Evolutionary conservation across 2,329 filamentous ascomycete genomes (phyloP).

Genomic region (Tolypocladium cylindrosporum): DNA sequence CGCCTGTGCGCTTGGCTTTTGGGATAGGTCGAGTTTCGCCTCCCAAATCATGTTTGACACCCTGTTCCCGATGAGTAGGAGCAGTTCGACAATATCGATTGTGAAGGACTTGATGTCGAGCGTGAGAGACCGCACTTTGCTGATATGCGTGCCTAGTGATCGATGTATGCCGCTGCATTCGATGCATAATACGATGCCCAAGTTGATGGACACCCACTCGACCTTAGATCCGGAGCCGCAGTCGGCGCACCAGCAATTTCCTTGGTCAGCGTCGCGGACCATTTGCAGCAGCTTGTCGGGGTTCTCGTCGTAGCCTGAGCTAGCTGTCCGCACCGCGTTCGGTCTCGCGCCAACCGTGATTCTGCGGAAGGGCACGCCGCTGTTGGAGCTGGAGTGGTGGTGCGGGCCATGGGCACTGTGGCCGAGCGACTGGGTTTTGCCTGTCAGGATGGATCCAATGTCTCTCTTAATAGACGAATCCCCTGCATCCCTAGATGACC

Average conservation of each 20-base stretch:
- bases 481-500: slow-evolving; percentile 22
- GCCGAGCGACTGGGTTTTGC: slow-evolving; percentile 69
- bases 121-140: slow-evolving; percentile 90
- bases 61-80: slow-evolving; percentile 84
- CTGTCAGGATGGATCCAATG: slow-evolving; percentile 85
- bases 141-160: slow-evolving; percentile 93
- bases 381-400: slow-evolving; percentile 32
- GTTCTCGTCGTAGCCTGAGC: slow-evolving; percentile 68
- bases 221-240: slow-evolving; percentile 87
- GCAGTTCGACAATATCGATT: slow-evolving; percentile 88
- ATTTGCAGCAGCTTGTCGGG: slow-evolving; percentile 79
- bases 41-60: slow-evolving; percentile 98
- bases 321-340: slow-evolving; percentile 55
- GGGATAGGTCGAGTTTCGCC: slow-evolving; percentile 61
- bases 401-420: slow-evolving; percentile 42
- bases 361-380: slow-evolving; percentile 61
- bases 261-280: slow-evolving; percentile 81
- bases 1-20: slow-evolving; percentile 68
- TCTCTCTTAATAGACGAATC: slow-evolving; percentile 63
- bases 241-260: slow-evolving; percentile 89
- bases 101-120: slow-evolving; percentile 95
- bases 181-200: slow-evolving; percentile 92
- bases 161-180: slow-evolving; percentile 97
- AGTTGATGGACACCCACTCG: slow-evolving; percentile 97
- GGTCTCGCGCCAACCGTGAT: slow-evolving; percentile 89